Evolutionary conservation across 2,329 filamentous ascomycete genomes (phyloP).

Genomic region (Talaromyces sp.): DNA sequence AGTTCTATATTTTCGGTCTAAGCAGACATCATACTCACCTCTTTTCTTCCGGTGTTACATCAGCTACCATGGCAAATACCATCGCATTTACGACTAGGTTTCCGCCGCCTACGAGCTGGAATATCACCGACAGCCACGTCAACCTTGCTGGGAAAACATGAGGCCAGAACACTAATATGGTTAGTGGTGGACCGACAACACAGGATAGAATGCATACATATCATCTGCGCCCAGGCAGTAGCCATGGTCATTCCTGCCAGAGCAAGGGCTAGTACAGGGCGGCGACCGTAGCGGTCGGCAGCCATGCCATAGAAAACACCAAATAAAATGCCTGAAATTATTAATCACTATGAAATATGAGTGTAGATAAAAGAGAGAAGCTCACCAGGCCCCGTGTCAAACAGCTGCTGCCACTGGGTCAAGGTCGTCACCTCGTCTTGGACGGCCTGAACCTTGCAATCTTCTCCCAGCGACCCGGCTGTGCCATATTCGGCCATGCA

Average conservation of each 20-base stretch:
- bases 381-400: slow-evolving; percentile 9
- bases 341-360: not conserved
- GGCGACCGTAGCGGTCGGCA: slow-evolving; percentile 10
- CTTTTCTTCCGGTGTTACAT: slow-evolving; percentile 10
- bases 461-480: slow-evolving; percentile 8
- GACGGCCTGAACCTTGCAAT: slow-evolving; percentile 10
- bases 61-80: slow-evolving; percentile 11
- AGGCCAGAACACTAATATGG: slow-evolving; percentile 8
- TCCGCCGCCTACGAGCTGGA: slow-evolving; percentile 8
- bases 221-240: slow-evolving; percentile 8
- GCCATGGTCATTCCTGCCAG: slow-evolving; percentile 9
- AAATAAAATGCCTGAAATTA: slow-evolving; percentile 6
- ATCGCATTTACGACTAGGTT: slow-evolving; percentile 10
- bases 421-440: slow-evolving; percentile 9
- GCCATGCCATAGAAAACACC: slow-evolving; percentile 12
- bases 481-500: slow-evolving; percentile 11
- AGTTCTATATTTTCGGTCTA: not conserved
- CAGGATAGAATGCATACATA: not conserved
- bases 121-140: slow-evolving; percentile 11
- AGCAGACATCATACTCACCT: not conserved
- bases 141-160: slow-evolving; percentile 10
- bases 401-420: slow-evolving; percentile 9
- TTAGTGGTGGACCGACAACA: not conserved
- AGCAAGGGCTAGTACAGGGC: slow-evolving; percentile 5
- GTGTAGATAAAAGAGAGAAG: not conserved